phyloP scores from a whole-genome alignment of 192 early-diverging fungal genomes.

The Geosiphon pyriformis region DNA sequence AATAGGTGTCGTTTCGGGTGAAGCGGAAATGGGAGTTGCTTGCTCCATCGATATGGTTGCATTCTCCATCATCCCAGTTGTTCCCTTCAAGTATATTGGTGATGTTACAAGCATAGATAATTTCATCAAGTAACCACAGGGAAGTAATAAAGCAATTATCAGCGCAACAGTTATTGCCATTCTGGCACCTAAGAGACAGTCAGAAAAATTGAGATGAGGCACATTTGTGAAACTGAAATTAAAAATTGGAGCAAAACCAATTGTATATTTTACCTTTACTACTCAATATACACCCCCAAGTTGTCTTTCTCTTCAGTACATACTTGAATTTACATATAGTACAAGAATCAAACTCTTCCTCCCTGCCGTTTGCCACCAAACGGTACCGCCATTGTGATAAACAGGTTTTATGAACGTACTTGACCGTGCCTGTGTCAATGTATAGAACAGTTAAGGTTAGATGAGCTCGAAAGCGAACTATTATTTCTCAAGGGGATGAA shows the following conservation, averaged over 20 bases:
- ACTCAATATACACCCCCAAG: background rate
- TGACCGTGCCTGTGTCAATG: background rate
- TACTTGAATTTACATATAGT: conserved; percentile 40
- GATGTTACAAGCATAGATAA: conserved; percentile 30
- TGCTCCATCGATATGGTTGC: background rate
- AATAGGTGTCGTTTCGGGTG: conserved; percentile 17
- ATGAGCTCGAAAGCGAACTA: too few species aligned
- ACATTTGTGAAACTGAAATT: background rate
- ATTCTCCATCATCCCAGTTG: background rate
- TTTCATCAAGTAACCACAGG: conserved; percentile 40
- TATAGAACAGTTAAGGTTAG: background rate
- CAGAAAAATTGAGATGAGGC: background rate
- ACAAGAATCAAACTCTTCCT: conserved; percentile 32
- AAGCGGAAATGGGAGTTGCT: conserved; percentile 16
- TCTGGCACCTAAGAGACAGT: conserved; percentile 23
- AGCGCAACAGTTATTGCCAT: conserved; percentile 30
- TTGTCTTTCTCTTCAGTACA: conserved; percentile 24
- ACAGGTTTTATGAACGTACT: conserved; percentile 13
- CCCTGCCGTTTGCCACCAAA: conserved; percentile 32
- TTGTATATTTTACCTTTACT: conserved; percentile 1
- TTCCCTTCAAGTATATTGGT: background rate
- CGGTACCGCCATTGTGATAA: conserved; percentile 30
- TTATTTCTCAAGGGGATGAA: too few species aligned
- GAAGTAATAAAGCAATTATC: conserved; percentile 32
- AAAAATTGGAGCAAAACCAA: background rate